Base-by-base conservation (phyloP, 805 yeast species). In the Priceomyces castillae region DNA sequence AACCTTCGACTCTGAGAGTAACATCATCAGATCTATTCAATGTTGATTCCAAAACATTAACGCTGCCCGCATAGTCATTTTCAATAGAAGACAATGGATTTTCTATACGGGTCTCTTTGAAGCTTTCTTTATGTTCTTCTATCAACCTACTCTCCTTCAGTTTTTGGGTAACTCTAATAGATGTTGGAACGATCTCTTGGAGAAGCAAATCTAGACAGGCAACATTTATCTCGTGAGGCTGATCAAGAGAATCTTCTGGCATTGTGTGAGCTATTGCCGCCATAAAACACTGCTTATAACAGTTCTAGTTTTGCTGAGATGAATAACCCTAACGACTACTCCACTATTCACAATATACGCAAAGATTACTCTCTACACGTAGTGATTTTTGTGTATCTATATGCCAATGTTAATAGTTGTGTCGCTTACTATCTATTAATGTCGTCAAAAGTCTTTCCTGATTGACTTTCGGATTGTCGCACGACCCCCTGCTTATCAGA, bases 151-250 rank as follows among this genome's bases (percentile, higher is more conserved):
- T 54, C 26, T 58, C 54, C 20, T 55, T 60, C 19, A 80, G 60
- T 34, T 72, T 67, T 38, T 76, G 71, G 11, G 85, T 77, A 4
- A 88, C 82, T 28, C 86, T 65, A 36, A 83, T 74, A 0, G 90
- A 78, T 35, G 82, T 61, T 3, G 96, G 95, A 1, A 89, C 81
- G 30, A 86, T 67, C 61, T 90, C 96, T 55, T 82, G 84, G 22
- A 90, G 62, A 15, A 90, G 74, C 51, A 81, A 74, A 38, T 84
- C 85, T 43, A 86, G 65, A 36, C 82, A 74, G 2, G 74, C 57
- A 7, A 77, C 59, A 53, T 76, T 82, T n/a, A 86, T 80, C 47
- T 74, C 58, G n/a, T 61, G 42, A 34, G 53, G 56, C 7, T 46
- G 40, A 34, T 61, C 66, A 34, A 61, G 47, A 10, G 45, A 31